These are phyloP conservation scores for Trichoderma asperelloides DNA, from an alignment of 495 filamentous ascomycete species.

Conservation along the genomic window DNA sequence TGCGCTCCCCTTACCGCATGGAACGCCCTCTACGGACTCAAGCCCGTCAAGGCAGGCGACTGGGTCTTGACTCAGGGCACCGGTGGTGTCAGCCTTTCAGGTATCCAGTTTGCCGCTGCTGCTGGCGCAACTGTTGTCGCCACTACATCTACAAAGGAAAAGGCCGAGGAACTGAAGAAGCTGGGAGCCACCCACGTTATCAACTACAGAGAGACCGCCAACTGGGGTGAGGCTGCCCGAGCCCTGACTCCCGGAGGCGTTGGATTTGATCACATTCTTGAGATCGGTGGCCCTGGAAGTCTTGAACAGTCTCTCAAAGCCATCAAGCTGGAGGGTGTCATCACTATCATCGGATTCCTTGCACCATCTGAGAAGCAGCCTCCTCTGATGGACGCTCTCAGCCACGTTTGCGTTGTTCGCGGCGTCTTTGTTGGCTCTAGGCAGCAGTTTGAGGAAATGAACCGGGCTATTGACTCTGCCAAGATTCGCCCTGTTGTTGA, in stretches of 20 bases:
- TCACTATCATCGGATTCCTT: constrained; percentile 42
- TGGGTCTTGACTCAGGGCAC: constrained; percentile 29
- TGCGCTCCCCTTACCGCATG: constrained; percentile 34
- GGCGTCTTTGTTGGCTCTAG: constrained; percentile 51
- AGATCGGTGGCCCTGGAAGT: constrained; percentile 49
- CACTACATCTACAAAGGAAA: constrained; percentile 53
- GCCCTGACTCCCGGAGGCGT: constrained; percentile 23
- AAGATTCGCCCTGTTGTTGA: constrained; percentile 55
- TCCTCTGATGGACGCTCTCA: constrained; percentile 36
- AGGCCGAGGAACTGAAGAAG: constrained; percentile 48
- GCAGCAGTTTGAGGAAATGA: constrained; percentile 50
- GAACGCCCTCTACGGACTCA: constrained; percentile 48
- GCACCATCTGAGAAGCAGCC: constrained; percentile 12
- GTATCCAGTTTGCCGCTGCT: constrained; percentile 61
- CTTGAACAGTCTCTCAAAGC: constrained; percentile 47
- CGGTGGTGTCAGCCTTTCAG: constrained; percentile 28
- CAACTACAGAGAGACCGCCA: constrained; percentile 29
- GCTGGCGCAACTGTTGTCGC: constrained; percentile 65
- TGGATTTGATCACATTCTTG: constrained; percentile 56
- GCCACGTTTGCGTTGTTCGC: constrained; percentile 43
- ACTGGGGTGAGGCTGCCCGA: constrained; percentile 25
- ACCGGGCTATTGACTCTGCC: constrained; percentile 47
- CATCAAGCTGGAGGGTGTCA: constrained; percentile 49
- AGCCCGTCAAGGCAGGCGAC: constrained; percentile 21
- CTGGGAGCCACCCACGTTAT: constrained; percentile 58